Evolutionary conservation across 371 early-diverging fungal species (phyloP).

Genomic region (Nematocida ausubeli): DNA sequence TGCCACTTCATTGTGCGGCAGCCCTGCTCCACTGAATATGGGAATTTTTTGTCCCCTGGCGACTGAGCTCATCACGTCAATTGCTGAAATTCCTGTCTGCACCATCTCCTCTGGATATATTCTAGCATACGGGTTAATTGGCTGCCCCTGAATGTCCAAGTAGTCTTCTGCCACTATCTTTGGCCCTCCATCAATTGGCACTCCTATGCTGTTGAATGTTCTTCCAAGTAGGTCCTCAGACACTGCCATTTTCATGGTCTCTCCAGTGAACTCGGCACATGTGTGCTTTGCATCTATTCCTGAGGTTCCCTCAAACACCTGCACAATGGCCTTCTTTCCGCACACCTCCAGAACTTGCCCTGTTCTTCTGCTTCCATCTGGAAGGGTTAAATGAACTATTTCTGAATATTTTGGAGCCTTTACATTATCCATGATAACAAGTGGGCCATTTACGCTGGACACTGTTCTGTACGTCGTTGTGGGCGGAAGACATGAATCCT

Average conservation of each 20-base stretch:
- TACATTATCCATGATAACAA: conserved; percentile 96
- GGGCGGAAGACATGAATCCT: conserved; percentile 6
- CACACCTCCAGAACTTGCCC: conserved; percentile 97
- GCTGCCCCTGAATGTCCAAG: conserved; percentile 88
- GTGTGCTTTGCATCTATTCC: conserved; percentile 95
- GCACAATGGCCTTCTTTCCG: conserved; percentile 94
- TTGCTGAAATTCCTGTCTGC: conserved; percentile 98
- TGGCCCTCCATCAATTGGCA: conserved; percentile 95
- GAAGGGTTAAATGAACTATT: conserved; percentile 91
- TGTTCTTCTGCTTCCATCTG: conserved; percentile 85
- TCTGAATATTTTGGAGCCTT: conserved; percentile 93
- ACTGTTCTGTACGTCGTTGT: conserved; percentile 79
- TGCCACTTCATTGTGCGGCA: conserved; percentile 99
- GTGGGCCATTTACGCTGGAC: conserved; percentile 95
- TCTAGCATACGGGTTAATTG: conserved; percentile 96
- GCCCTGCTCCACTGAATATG: conserved; percentile 97
- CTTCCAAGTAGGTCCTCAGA: conserved; percentile 98
- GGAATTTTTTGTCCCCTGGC: conserved; percentile 99
- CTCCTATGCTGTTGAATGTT: conserved; percentile 97
- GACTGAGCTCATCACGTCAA: conserved; percentile 99
- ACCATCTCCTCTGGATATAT: conserved; percentile 99
- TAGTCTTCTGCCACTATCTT: conserved; percentile 96
- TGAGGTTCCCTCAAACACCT: conserved; percentile 97
- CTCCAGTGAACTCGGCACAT: conserved; percentile 90
- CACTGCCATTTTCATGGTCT: conserved; percentile 91